Percentiles rank a stretch among this genome's conserved stretches.
Conservation (phyloP, 2,329 filamentous ascomycete genomes). For the Talaromyces sp. region DNA sequence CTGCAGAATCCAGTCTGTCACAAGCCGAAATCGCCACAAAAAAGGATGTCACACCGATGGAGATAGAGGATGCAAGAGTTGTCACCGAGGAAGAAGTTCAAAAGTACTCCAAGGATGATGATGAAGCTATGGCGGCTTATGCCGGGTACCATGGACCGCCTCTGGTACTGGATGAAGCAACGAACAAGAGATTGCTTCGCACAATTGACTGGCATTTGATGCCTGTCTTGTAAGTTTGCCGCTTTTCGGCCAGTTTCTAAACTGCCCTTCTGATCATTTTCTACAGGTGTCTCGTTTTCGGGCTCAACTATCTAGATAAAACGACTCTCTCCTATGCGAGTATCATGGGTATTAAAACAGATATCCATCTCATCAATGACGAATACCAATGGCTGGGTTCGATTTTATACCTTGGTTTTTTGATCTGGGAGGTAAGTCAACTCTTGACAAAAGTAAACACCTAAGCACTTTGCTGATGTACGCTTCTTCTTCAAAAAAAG, state of each 20-base stretch:
- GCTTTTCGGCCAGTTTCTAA: neutral
- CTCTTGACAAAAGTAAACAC: neutral
- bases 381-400: neutral
- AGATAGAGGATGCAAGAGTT: neutral
- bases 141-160: constrained; percentile 44
- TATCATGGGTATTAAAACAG: neutral
- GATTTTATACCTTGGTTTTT: neutral
- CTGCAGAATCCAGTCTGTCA: neutral
- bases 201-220: constrained; percentile 59
- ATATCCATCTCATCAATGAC: neutral
- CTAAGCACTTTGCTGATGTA: neutral
- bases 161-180: constrained; percentile 51
- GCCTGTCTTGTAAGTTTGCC: constrained; percentile 29
- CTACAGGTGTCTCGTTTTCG: neutral
- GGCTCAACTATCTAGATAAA: neutral
- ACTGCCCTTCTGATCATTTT: no score
- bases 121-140: constrained; percentile 57
- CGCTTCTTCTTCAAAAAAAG: neutral
- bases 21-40: neutral
- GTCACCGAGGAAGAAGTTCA: neutral
- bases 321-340: neutral
- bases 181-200: constrained; percentile 52
- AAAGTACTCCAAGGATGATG: constrained; percentile 52
- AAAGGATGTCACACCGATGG: neutral
- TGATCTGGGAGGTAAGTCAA: neutral